Evolutionary conservation across 306 rosid genomes (phyloP), one percentile per base, ranked within the genome.

Genomic region (cucumber (Cucumis sativus)): DNA sequence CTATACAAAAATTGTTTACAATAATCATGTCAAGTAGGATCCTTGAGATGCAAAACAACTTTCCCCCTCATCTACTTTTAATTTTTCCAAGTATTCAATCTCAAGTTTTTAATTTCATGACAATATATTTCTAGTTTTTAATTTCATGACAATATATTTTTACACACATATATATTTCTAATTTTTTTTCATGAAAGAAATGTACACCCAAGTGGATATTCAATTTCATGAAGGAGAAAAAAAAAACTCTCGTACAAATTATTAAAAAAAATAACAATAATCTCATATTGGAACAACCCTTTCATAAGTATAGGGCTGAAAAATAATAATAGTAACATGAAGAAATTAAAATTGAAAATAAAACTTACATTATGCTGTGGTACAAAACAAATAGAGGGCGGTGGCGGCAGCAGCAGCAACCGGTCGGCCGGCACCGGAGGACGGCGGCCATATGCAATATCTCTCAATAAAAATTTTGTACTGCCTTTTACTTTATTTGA

Each of bases 1-100:
- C 59, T 55, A 20, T 52, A 51, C 62, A 51, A 52, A 52, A 52
- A 6, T 7, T 73, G 28, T 73, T 52, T 30, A 7, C 17, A 51
- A 33, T 72, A 49, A 72, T 72, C 76, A 72, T 72, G 75, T 72
- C 76, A 72, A 8, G 76, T 49, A 49, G 39, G 43, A 72, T 25
- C 23, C 76, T 72, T 72, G 23, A 49, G 45, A 51, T 47, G 45
- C 62, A 52, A 72, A 72, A 51, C 45, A 72, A 25, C 60, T 72
- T 51, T 72, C 5, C 62, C 45, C 40, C 20, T 33, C 37, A 71
- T 47, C 6, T 68, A 68, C 59, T 70, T 70, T 45, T 70, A 45
- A 45, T 70, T 33, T 33, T 33, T 3, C 0, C 14, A 14, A 49
- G 23, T 51, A 72, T 72, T 72, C 41, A 72, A 51, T 4, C 43